A percentile compares a stretch with the other conserved stretches of the same genome.
These are phyloP conservation scores for Penicilliopsis zonata DNA, from an alignment of 495 filamentous ascomycete genomes.

Conservation along the genomic window DNA sequence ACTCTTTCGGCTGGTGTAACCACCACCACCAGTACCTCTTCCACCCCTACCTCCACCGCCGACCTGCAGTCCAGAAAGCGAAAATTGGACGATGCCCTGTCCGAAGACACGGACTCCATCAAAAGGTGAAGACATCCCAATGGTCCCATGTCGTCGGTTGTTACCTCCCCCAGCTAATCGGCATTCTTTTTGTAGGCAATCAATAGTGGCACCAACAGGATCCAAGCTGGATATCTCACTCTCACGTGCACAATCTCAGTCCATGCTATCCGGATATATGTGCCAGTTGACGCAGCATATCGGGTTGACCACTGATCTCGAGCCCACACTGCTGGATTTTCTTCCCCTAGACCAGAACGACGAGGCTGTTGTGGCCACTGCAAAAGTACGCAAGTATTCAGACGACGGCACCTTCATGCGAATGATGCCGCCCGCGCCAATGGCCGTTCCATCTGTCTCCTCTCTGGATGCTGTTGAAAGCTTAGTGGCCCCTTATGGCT, in stretches of 20 bases:
- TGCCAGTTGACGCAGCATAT: conserved; percentile 38
- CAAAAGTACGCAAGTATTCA: conserved; percentile 61
- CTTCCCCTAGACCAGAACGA: conserved; percentile 30
- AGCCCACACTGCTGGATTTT: conserved; percentile 36
- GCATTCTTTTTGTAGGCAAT: no score
- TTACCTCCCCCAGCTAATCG: background rate
- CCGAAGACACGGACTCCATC: conserved; percentile 21
- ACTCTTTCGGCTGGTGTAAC: conserved; percentile 14
- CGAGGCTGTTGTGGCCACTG: conserved; percentile 23
- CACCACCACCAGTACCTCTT: conserved; percentile 6
- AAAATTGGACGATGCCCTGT: conserved; percentile 37
- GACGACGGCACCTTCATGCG: conserved; percentile 74
- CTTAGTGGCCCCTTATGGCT: conserved; percentile 70
- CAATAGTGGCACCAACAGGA: background rate
- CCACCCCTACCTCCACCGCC: conserved; percentile 9
- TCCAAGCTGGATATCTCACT: conserved; percentile 12
- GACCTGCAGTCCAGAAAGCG: conserved; percentile 64
- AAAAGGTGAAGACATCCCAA: conserved; percentile 30
- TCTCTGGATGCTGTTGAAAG: conserved; percentile 72
- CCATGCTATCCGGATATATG: conserved; percentile 27
- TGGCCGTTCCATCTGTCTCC: conserved; percentile 34
- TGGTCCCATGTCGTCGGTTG: background rate
- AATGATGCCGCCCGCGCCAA: conserved; percentile 23
- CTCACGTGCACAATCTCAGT: conserved; percentile 13
- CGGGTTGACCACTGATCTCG: conserved; percentile 41